Evolutionary conservation across 2,329 filamentous ascomycete genomes (phyloP), one percentile per base, ranked within the genome.

Genomic region (Exutisphaerella laricina): DNA sequence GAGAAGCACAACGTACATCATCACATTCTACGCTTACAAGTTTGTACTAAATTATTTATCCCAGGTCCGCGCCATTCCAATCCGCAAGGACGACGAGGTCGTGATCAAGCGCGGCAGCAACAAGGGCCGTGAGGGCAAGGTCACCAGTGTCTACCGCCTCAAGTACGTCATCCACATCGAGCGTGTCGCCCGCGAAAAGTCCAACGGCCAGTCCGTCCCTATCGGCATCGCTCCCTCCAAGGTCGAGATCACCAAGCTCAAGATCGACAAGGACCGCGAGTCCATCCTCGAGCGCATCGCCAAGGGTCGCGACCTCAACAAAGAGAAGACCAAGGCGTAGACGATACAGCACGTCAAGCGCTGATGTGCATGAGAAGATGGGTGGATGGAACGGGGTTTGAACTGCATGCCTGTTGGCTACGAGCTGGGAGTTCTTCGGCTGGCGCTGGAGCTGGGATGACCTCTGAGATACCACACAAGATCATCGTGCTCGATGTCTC

Each of bases 41-140:
- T n/a, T 22, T 4, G 12, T n/a, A 22, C 4, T 7, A 40, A 20
- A 32, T 18, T n/a, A n/a, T 14, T n/a, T n/a, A 12, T 13, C 12
- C n/a, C 41, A 44, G 41, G 41, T 44, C 29, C 88, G 88, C 78
- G 83, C 82, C 72, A 94, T 96, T 71, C 92, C 90, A 69, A 81
- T 97, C 78, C 88, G 90, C 78, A 95, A 95, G 78, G 90, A 95
- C 69, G 86, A 66, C 56, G 63, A 66, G 57, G 88, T 97, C 69
- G 78, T 78, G 68, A 85, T 98, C 65, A 84, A 90, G 69, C 89
- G 92, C 62, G 92, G 92, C 66, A 76, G 78, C 74, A 85, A 94
- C 81, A 97, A 97, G 81, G 92, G 90, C 69, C 88, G 88, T 66
- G 90, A 97, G 79, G 92, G 92, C 78, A 97, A 97, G 80, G 79